Base-by-base conservation (phyloP, 179 eudicot species). In the Actinidia polygama region DNA sequence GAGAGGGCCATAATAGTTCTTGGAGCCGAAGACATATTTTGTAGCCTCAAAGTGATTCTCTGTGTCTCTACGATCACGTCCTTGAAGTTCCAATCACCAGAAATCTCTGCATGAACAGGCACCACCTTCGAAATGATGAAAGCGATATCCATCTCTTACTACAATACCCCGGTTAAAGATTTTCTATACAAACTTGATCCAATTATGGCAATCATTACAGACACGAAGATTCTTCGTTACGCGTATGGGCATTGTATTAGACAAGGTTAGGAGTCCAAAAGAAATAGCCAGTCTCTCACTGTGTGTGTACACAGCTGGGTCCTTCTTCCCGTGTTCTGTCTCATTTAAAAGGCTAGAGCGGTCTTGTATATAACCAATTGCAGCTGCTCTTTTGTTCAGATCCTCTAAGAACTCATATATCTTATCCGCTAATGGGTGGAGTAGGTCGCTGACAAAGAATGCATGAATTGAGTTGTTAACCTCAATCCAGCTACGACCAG, bases 191-290 rank as follows among this genome's bases (percentile, higher is more conserved):
- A 72, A 89, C 86, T 93, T 94, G 75, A 94, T 93, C 98, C 98
- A 94, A 83, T 90, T 89, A 88, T 95, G 99, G 84, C 99, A 95
- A 87, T 95, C 99, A 51, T 84, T 89, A 88, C 99, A 95, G n/a
- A 95, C 91, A 4, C 99, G 97, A 44, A 95, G 93, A 88, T 95
- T 95, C 87, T 95, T 95, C 89, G 93, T 91, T 58, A 95, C 96
- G 21, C 81, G 88, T 70, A 94, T 51, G 55, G 98, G 98, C 57
- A 90, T 82, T 36, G 88, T 46, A 79, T 80, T 57, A 50, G 97
- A 83, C 83, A 91, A 87, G 84, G 88, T 90, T 55, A 96, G 77
- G 66, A 96, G 91, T 77, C 96, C 99, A 87, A 88, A 94, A 81
- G 98, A 85, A 88, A 95, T 83, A 58, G 99, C 99, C 78, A 95